Conservation (phyloP, 805 yeast species). For the Candida pseudofarinosa region DNA sequence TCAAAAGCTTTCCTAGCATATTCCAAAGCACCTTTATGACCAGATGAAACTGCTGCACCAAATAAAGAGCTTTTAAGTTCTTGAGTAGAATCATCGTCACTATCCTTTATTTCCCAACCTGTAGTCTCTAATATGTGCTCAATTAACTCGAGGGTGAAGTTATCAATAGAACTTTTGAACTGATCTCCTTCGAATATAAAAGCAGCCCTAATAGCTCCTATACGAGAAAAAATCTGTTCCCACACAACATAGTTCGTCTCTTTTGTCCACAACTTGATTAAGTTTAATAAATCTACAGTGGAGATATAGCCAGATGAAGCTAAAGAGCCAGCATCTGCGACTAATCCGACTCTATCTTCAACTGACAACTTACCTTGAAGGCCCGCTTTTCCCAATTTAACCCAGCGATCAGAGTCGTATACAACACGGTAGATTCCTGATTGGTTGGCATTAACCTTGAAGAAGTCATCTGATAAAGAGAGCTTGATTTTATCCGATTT, state of each 20-base stretch:
- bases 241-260: constrained; percentile 66
- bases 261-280: constrained; percentile 56
- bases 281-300: constrained; percentile 55
- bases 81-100: constrained; percentile 57
- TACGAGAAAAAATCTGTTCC: constrained; percentile 52
- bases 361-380: constrained; percentile 57
- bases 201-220: constrained; percentile 47
- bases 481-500: constrained; percentile 42
- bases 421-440: constrained; percentile 74
- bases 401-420: constrained; percentile 66
- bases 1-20: constrained; percentile 49
- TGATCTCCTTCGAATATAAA: constrained; percentile 52
- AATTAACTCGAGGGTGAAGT: constrained; percentile 53
- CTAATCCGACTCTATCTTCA: constrained; percentile 74
- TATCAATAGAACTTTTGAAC: constrained; percentile 45
- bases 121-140: constrained; percentile 47
- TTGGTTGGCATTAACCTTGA: constrained; percentile 69
- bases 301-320: constrained; percentile 68
- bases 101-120: constrained; percentile 61
- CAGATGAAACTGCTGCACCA: constrained; percentile 53
- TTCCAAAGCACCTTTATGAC: constrained; percentile 43
- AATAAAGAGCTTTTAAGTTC: constrained; percentile 65
- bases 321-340: constrained; percentile 73
- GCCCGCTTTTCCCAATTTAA: constrained; percentile 59
- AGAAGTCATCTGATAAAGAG: constrained; percentile 42